Percentiles rank a stretch among this genome's conserved stretches.
Conservation (phyloP, 306 rosid species). For the Vicia sativa region DNA sequence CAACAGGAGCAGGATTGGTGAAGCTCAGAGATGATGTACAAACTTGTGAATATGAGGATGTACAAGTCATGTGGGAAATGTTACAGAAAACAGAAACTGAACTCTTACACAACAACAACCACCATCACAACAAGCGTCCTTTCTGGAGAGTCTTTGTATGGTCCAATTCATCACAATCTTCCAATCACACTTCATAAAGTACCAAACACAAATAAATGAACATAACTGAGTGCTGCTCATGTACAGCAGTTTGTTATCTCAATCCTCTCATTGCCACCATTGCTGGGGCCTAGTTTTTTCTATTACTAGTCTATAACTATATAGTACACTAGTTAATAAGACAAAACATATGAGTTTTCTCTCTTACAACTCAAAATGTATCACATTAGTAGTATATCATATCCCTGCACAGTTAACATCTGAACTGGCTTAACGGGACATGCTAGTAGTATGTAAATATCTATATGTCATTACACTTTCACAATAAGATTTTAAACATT, state of each 20-base stretch:
- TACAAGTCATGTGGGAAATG: constrained; percentile 95
- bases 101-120: constrained; percentile 21
- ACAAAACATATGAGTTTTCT: constrained; percentile 14
- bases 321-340: no score
- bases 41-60: constrained; percentile 80
- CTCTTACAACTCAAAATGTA: constrained; percentile 27
- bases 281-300: not conserved
- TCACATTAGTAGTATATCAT: not conserved
- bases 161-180: constrained; percentile 51
- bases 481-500: no score
- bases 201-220: not conserved
- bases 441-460: no score
- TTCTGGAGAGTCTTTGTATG: constrained; percentile 69
- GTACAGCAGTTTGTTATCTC: not conserved
- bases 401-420: no score
- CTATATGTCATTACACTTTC: no score
- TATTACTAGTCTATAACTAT: not conserved
- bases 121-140: constrained; percentile 42
- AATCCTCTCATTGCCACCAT: not conserved
- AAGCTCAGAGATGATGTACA: constrained; percentile 78
- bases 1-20: constrained; percentile 65
- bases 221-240: not conserved
- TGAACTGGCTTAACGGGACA: no score
- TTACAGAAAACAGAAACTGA: constrained; percentile 35
- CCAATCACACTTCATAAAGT: constrained; percentile 42